Conservation (phyloP, 352 stramenopile genomes). For the Phytophthora tubulina region DNA sequence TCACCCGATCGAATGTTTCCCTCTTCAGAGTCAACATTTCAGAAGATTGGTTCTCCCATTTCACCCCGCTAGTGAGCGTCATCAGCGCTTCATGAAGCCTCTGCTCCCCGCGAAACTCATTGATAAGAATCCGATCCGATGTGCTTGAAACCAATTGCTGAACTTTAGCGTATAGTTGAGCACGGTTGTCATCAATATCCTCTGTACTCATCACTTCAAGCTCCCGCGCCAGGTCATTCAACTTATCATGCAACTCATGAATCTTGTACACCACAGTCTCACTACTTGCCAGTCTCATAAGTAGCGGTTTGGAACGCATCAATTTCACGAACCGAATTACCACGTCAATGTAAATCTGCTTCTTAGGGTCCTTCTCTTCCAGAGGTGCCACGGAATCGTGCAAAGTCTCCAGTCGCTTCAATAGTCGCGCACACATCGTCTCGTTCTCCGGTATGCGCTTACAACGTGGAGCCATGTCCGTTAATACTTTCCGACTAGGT, state of each 20-base stretch:
- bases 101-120: constrained; percentile 10
- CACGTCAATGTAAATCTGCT: constrained; percentile 13
- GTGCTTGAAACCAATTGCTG: background rate
- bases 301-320: constrained; percentile 12
- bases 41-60: constrained; percentile 4
- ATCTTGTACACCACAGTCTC: constrained; percentile 2
- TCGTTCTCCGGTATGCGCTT: constrained; percentile 23
- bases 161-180: constrained; percentile 4
- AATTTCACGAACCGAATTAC: constrained; percentile 14
- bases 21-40: constrained; percentile 25
- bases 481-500: constrained; percentile 5
- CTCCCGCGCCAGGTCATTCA: background rate
- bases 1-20: constrained; percentile 2
- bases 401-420: constrained; percentile 11
- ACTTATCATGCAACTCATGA: background rate
- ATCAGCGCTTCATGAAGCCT: constrained; percentile 25
- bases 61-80: constrained; percentile 22
- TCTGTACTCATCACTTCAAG: background rate
- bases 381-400: constrained; percentile 11
- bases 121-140: constrained; percentile 15
- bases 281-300: constrained; percentile 9
- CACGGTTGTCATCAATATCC: background rate
- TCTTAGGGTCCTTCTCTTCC: constrained; percentile 61
- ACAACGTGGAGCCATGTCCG: constrained; percentile 6
- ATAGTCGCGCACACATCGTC: constrained; percentile 6